Evolutionary conservation across 2,329 filamentous ascomycete genomes (phyloP), one percentile per base, ranked within the genome.

Genomic region (Fusarium sp.): DNA sequence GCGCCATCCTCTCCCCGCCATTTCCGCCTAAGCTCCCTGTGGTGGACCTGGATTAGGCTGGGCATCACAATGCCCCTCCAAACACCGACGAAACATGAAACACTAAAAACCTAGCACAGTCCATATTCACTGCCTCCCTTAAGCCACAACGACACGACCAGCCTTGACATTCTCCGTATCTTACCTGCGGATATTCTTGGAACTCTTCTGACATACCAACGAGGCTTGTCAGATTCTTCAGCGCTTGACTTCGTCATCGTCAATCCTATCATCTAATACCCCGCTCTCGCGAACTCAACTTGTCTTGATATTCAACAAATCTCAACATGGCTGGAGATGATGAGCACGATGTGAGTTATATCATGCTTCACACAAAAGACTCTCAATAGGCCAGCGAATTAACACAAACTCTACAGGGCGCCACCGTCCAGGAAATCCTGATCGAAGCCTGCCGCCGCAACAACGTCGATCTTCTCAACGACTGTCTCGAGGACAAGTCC

Each of bases 401-500:
- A 31, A 60, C 29, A 5, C 15, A 13, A 25, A 15, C 13, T 50
- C 31, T 50, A 22, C 11, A 15, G 92, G 96, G 95, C 80, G 95
- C 95, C 76, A 93, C 93, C 67, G 90, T 91, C 50, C 88, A 91
- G 81, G 95, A 98, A 85, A 89, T 93, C 78, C 89, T 98, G 76
- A 90, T 98, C 83, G 95, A 97, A 85, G 94, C 96, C 77, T 97
- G 93, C 84, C 94, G 95, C 69, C 90, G 94, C 79, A 95, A 98
- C 87, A 98, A 98, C 84, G 91, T 91, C 75, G 92, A 95, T 59
- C 90, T 98, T 68, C 90, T 98, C 62, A 84, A 89, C 76, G 92
- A 96, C 77, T 88, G 95, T 63, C 87, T 98, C 74, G 83, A 88
- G 45, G 84, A 84, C 73, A 88, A 88, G 73, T 83, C 84, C 65